Base-by-base conservation (phyloP, 306 rosid species). In the Abrus pulchellus region DNA sequence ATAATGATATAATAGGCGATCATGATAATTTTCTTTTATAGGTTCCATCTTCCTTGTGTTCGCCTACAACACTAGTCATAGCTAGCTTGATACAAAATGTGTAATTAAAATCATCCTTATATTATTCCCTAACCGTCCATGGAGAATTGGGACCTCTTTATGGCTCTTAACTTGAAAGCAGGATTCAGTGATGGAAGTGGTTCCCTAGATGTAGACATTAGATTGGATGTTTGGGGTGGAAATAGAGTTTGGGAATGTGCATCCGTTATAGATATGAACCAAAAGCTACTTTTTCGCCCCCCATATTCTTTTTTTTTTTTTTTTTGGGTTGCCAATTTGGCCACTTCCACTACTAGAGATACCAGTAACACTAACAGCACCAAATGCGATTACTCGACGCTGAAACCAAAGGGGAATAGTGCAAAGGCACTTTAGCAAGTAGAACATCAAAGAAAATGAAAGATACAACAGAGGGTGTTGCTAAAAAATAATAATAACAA, bases 341-440 rank as follows among this genome's bases (percentile, higher is more conserved):
- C 86, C 85, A 78, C 83, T 73, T 77, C 56, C 78, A 76, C 71
- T 57, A 27, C 10, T 9, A 67, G 10, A 50, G 10, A 61, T 61
- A 45, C 63, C 53, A 49, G n/a, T 4, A 5, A 43, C 50, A 66
- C 54, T 43, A 76, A 62, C 74, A 52, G 83, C 74, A 78, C 78
- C 78, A 81, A 81, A 86, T 79, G 91, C 88, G 88, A 83, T 86
- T 59, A 78, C 89, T 83, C 88, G 91, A 83, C 86, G 83, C 79
- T 64, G 91, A 71, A 75, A 38, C 61, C 41, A 57, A 72, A 41
- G 74, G 66, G 45, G 32, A 62, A 45, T 54, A 65, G 49, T 77
- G 78, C 41, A 75, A 80, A 79, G 50, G 49, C 85, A 68, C 77
- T 81, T 72, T 73, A 63, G 47, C 47, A 38, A 33, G 7, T 4